Conservation (phyloP, 495 filamentous ascomycete species). For the Filosporella fistucella region DNA sequence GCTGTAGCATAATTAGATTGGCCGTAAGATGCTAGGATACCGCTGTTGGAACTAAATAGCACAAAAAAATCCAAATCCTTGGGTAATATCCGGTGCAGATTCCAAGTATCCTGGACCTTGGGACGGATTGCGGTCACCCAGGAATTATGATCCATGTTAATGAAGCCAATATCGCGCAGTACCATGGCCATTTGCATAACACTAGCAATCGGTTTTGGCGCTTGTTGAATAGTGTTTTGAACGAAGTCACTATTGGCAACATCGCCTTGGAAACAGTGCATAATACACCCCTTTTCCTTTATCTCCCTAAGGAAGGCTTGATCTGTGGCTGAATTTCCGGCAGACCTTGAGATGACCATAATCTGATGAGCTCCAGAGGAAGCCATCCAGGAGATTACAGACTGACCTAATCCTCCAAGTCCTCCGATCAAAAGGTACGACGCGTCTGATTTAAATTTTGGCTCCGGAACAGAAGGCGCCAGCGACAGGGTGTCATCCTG, state of each 20-base stretch:
- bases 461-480: not conserved
- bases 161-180: constrained; percentile 27
- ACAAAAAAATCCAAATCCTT: constrained; percentile 60
- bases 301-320: constrained; percentile 35
- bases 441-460: constrained; percentile 18
- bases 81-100: constrained; percentile 44
- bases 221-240: constrained; percentile 30
- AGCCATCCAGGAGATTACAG: constrained; percentile 55
- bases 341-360: constrained; percentile 53
- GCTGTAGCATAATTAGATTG: constrained; percentile 61
- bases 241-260: constrained; percentile 29
- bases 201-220: not conserved
- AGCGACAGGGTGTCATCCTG: not conserved
- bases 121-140: constrained; percentile 41
- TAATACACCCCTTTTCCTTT: constrained; percentile 26
- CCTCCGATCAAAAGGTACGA: constrained; percentile 60
- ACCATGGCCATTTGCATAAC: constrained; percentile 15
- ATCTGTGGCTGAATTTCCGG: constrained; percentile 7
- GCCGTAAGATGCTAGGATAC: constrained; percentile 49
- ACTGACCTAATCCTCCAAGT: constrained; percentile 57
- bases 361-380: constrained; percentile 50
- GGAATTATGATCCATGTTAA: constrained; percentile 43
- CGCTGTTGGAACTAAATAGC: constrained; percentile 57
- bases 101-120: constrained; percentile 50
- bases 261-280: constrained; percentile 22